Evolutionary conservation across 23 red algal species (phyloP), one percentile per base, ranked within the genome.

Genomic region (Gracilaria caudata): DNA sequence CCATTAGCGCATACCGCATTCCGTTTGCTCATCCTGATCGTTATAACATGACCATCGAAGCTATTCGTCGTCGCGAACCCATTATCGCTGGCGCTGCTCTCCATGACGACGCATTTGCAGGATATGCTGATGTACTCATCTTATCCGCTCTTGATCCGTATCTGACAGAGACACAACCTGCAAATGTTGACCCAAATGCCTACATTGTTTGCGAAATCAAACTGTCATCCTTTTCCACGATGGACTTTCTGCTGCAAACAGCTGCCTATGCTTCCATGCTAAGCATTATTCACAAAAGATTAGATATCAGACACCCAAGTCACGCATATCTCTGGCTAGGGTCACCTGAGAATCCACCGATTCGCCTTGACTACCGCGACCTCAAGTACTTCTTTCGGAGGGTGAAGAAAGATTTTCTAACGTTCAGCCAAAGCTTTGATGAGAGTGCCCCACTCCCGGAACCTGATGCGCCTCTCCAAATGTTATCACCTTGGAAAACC

Each of bases 171-270:
- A n/a, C 24, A 9, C 70, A 64, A 60, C 51, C 41, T 21, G 58
- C 36, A 0, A 45, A 68, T 72, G 56, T 70, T 34, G 59, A 59
- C 16, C 41, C 72, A 12, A 24, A 37, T 54, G 54, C 81, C n/a
- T 95, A 95, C 68, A 47, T 68, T 40, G 86, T 91, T 7, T 51
- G 63, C 19, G 93, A 95, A 32, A 64, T 95, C 53, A 95, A 95
- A 72, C 64, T 95, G 3, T 81, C 86, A 13, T 82, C 78, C 34
- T 38, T 58, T 24, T 58, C 47, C 55, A 76, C 80, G 7, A 49
- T 81, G 26, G 93, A 95, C 29, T 86, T 83, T 80, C 35, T 44
- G 11, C 57, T 95, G 6, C 93, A 95, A 65, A 86, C 86, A 0
- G 86, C 87, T 59, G 73, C 64, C 3, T 95, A 95, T 58, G 66